Base-by-base conservation (phyloP, 176 grass and related monocot species). In the Oryza coarctata region DNA sequence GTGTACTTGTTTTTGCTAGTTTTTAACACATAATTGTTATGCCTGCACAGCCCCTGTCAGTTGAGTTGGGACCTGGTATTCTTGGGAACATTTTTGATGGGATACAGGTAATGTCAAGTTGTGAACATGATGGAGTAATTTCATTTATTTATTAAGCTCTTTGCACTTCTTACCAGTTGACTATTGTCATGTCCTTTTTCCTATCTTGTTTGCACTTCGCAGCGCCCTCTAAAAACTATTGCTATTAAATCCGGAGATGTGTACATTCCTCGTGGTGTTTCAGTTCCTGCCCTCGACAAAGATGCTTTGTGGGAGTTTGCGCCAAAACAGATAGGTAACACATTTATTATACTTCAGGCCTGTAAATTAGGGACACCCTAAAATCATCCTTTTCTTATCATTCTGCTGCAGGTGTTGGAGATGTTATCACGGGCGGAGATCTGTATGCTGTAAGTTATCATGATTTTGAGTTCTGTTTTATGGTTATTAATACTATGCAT, bases 81-180 rank as follows among this genome's bases (percentile, higher is more conserved):
- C 88, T 94, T 67, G 94, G 94, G 38, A 97, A 97, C 63, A 97
- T 97, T 71, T 97, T 97, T 94, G 89, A 97, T 82, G 94, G 94
- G 34, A 97, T 97, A 40, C 89, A 97, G 91, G 94, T 94, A 62
- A 64, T 61, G 15, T 58, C 20, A 58, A 58, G 52, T 58, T 58
- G 52, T 29, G 39, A 82, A 83, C 11, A 63, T 44, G 64, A 17
- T 40, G 63, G 8, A 30, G 20, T 35, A 15, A 25, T 32, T 50
- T 70, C 36, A 15, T 57, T 41, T 1, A 1, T 34, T 66, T 64
- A 7, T 58, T 60, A 9, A 17, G 29, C 3, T 44, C 64, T 74
- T 12, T 3, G 7, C 26, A 31, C 47, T 69, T 65, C 23, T 64
- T 58, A 29, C 80, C 8, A 31, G 8, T 36, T 49, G 7, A 64